Percentiles rank a stretch among this genome's conserved stretches.
phyloP scores from a whole-genome alignment of 352 stramenopile species.

The Halophytophthora polymorphica region DNA sequence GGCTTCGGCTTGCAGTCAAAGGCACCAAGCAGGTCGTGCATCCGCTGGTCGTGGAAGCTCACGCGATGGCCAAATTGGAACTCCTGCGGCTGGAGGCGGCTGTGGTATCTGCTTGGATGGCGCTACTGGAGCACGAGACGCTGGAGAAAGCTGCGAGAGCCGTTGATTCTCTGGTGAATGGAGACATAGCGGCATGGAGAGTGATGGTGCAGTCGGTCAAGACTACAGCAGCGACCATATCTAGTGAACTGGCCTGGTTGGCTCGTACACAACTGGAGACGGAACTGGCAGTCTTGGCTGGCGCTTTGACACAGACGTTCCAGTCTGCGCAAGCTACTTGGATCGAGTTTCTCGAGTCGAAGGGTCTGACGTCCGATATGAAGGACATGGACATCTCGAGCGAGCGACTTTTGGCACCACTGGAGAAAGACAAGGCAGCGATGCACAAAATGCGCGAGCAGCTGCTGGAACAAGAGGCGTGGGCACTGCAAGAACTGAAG shows the following conservation, averaged over 20 bases:
- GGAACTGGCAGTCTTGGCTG: conserved; percentile 1
- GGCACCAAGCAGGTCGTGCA: conserved; percentile 5
- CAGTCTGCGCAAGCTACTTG: conserved; percentile 5
- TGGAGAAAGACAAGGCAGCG: conserved; percentile 7
- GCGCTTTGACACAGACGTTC: conserved; percentile 6
- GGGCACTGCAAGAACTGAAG: conserved; percentile 39
- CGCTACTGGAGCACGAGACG: conserved; percentile 4
- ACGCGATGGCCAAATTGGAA: background rate
- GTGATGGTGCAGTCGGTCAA: background rate
- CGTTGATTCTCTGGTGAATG: background rate
- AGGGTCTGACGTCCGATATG: conserved; percentile 7
- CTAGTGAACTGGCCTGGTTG: background rate
- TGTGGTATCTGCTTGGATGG: conserved; percentile 1
- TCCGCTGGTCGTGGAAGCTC: background rate
- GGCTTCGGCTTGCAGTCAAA: conserved; percentile 2
- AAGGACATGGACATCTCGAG: conserved; percentile 13
- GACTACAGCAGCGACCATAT: conserved; percentile 1
- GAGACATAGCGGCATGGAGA: background rate
- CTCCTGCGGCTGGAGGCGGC: background rate
- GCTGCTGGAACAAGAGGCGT: conserved; percentile 36
- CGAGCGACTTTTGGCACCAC: conserved; percentile 10
- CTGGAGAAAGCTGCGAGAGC: conserved; percentile 11
- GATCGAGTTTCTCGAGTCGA: conserved; percentile 12
- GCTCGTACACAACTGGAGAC: conserved; percentile 4
- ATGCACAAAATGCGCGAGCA: conserved; percentile 18